phyloP scores from a whole-genome alignment of 2,329 filamentous ascomycete genomes.

The Pyrenochaeta sp. region DNA sequence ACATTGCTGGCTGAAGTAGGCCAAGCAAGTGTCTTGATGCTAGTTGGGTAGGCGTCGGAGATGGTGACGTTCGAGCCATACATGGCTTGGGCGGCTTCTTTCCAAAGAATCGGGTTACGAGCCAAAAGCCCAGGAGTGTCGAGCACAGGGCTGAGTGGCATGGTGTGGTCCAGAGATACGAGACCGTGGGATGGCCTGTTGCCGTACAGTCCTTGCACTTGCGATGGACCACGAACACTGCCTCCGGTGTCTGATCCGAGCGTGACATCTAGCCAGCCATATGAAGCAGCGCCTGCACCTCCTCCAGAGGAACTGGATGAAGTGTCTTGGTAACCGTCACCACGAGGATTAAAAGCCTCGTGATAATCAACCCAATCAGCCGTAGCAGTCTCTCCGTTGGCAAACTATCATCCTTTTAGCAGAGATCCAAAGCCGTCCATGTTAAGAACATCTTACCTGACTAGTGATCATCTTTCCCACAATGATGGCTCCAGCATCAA shows the following conservation, averaged over 20 bases:
- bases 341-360: slow-evolving; percentile 53
- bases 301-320: slow-evolving; percentile 58
- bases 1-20: slow-evolving; percentile 42
- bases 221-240: slow-evolving; percentile 57
- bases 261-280: slow-evolving; percentile 59
- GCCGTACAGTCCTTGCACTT: slow-evolving; percentile 59
- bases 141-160: slow-evolving; percentile 57
- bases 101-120: slow-evolving; percentile 55
- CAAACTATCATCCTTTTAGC: too few species aligned
- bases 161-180: slow-evolving; percentile 56
- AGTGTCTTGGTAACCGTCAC: slow-evolving; percentile 55
- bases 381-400: slow-evolving; percentile 57
- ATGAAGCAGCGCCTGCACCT: slow-evolving; percentile 55
- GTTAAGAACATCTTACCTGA: too few species aligned
- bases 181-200: slow-evolving; percentile 59
- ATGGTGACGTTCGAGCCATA: slow-evolving; percentile 56
- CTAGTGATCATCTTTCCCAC: slow-evolving; percentile 57
- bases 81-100: slow-evolving; percentile 53
- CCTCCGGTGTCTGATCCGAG: slow-evolving; percentile 61
- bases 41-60: slow-evolving; percentile 50
- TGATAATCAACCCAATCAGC: slow-evolving; percentile 60
- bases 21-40: slow-evolving; percentile 54
- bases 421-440: too few species aligned
- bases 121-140: slow-evolving; percentile 58
- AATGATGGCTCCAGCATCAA: slow-evolving; percentile 65